Evolutionary conservation across 176 grass and related monocot species (phyloP).

Genomic region (Carex scoparia): DNA sequence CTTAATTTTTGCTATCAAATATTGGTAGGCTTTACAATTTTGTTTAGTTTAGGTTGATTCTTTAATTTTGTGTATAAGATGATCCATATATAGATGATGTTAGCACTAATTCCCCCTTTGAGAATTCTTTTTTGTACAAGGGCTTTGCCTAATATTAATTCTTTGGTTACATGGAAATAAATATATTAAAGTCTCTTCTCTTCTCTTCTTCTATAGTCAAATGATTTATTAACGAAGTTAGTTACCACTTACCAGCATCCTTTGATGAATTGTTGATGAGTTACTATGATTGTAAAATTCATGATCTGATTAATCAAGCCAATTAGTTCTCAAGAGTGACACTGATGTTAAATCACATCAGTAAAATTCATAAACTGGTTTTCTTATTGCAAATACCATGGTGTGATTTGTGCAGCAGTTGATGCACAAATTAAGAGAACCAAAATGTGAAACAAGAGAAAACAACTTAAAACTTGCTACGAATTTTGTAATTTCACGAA

Average conservation of each 20-base stretch:
- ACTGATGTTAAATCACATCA: not conserved
- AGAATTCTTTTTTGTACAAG: not conserved
- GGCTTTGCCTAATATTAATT: not conserved
- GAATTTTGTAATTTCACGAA: no score
- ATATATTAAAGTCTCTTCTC: not conserved
- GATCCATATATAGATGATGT: constrained; percentile 9
- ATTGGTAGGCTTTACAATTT: not conserved
- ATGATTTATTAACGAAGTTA: not conserved
- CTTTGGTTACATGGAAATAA: constrained; percentile 2
- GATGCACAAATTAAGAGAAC: not conserved
- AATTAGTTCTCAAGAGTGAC: not conserved
- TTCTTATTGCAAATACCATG: not conserved
- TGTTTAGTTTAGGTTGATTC: constrained; percentile 17
- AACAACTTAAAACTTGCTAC: no score
- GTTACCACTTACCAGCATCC: not conserved
- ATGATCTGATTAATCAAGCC: not conserved
- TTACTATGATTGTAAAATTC: not conserved
- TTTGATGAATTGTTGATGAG: not conserved
- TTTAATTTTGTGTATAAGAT: constrained; percentile 15
- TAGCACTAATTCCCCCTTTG: not conserved
- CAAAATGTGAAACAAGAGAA: no score
- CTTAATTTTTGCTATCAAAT: not conserved
- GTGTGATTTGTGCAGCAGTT: not conserved
- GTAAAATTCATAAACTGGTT: not conserved
- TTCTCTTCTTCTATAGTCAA: not conserved